Base-by-base conservation (phyloP, 2,329 filamentous ascomycete genomes). In the Biscogniauxia mediterranea region DNA sequence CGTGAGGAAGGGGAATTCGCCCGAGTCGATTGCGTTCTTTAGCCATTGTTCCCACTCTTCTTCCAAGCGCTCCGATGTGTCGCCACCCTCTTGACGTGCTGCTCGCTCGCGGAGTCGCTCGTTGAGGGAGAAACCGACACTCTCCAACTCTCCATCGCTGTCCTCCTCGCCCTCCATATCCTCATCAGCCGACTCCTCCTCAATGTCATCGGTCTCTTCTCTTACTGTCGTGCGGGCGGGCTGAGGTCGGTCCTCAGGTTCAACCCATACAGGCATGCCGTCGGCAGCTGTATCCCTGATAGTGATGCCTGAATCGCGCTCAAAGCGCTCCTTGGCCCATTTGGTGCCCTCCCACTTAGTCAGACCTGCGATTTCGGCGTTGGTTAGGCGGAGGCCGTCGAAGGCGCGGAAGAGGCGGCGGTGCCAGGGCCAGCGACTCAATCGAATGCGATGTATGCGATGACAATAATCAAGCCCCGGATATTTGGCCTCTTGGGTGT, bases 341-440 rank as follows among this genome's bases (percentile, higher is more conserved):
- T 88, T 87, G 9, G 90, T 93, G 60, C 90, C 90, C 78, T 93
- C 90, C 90, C 90, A 94, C 71, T 90, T 89, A 61, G 90, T 93
- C 72, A 93, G 80, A 55, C 81, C 80, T 58, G 85, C 81, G 67
- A 94, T 91, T 73, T 94, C 90, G 68, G 80, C 78, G 60, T 85
- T 78, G 7, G 90, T 94, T 49, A 93, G 80, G 52, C 82, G 82
- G 23, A 93, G 81, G 25, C 76, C 78, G 75, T 93, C 89, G 70
- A 94, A 92, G 26, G 90, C 89, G 50, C 87, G 85, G 75, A 94
- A 93, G 13, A 94, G 83, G 60, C 88, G 85, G 64, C 86, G 83
- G 75, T 94, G 90, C 85, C 91, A 92, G 17, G 83, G 85, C 81
- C 89, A 93, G 62, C 90, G 88, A 68, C 87, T 85, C 8, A 94